A percentile compares a stretch with the other conserved stretches of the same genome.
These are phyloP conservation scores for Discostella pseudostelligera DNA, from an alignment of 108 stramenopile species.

Conservation along the genomic window DNA sequence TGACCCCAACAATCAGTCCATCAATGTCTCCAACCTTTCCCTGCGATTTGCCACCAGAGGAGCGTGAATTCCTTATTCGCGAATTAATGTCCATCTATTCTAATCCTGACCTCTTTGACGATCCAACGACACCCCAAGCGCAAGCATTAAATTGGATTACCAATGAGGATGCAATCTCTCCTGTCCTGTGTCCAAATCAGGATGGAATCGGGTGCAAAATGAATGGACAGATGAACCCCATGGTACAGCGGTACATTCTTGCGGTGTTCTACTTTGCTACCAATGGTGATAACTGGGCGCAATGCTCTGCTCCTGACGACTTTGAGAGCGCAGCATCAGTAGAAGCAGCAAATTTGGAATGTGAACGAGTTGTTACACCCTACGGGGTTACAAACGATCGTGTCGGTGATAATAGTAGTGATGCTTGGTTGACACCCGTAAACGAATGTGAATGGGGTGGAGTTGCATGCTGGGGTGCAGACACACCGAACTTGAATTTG, in stretches of 20 bases:
- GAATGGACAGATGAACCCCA: slow-evolving; percentile 1
- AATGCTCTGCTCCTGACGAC: slow-evolving; percentile 63
- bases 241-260: slow-evolving; percentile 29
- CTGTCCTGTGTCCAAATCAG: slow-evolving; percentile 30
- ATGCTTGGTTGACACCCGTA: slow-evolving; percentile 67
- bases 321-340: slow-evolving; percentile 19
- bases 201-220: slow-evolving; percentile 11
- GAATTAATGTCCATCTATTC: slow-evolving; percentile 20
- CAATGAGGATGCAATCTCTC: slow-evolving; percentile 46
- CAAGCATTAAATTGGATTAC: slow-evolving; percentile 69
- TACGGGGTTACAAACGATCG: slow-evolving; percentile 24
- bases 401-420: slow-evolving; percentile 13
- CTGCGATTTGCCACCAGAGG: slow-evolving; percentile 33
- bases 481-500: slow-evolving; percentile 19
- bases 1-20: slow-evolving; percentile 5
- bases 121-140: slow-evolving; percentile 47
- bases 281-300: slow-evolving; percentile 42
- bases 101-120: slow-evolving; percentile 21
- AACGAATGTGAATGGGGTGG: slow-evolving; percentile 77
- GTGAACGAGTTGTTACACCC: slow-evolving; percentile 26
- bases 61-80: slow-evolving; percentile 19
- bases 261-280: slow-evolving; percentile 33
- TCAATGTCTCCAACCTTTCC: slow-evolving; percentile 25
- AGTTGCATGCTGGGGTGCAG: slow-evolving; percentile 38
- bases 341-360: slow-evolving; percentile 11